Conservation (phyloP, 805 yeast species). For the Wickerhamomyces hampshirensis region DNA sequence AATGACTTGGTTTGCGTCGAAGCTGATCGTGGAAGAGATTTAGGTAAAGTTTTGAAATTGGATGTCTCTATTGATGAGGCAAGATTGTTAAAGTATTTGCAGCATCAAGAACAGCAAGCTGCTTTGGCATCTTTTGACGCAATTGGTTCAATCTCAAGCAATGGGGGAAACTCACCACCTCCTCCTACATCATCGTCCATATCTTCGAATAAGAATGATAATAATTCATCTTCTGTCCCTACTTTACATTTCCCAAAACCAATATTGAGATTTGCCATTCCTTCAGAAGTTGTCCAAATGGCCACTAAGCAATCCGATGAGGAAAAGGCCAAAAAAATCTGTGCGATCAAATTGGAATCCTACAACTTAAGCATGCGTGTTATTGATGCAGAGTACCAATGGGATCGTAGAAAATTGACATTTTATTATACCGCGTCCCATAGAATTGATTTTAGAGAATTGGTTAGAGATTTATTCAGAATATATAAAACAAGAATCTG, state of each 20-base stretch:
- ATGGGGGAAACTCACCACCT: not conserved
- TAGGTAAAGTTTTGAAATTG: conserved; percentile 72
- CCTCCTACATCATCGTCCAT: not conserved
- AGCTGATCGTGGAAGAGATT: conserved; percentile 80
- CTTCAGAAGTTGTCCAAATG: conserved; percentile 61
- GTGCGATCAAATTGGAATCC: conserved; percentile 21
- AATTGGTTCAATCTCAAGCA: conserved; percentile 2
- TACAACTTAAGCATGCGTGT: conserved; percentile 40
- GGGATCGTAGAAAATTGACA: conserved; percentile 71
- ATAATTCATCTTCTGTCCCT: conserved; percentile 13
- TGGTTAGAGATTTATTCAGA: conserved; percentile 69
- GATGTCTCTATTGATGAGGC: conserved; percentile 61
- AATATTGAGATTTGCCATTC: conserved; percentile 69
- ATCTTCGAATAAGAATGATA: not conserved
- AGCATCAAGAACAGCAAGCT: conserved; percentile 66
- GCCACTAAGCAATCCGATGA: conserved; percentile 67
- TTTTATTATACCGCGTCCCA: conserved; percentile 65
- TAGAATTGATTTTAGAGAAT: conserved; percentile 69
- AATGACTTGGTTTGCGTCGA: conserved; percentile 74
- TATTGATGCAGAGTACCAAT: conserved; percentile 77
- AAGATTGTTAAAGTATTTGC: conserved; percentile 64
- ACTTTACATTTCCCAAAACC: conserved; percentile 57
- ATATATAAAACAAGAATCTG: conserved; percentile 78
- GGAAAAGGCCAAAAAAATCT: conserved; percentile 45
- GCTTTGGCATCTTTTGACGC: conserved; percentile 31